Base-by-base conservation (phyloP, 495 filamentous ascomycete genomes). In the Polyplosphaeria fusca region DNA sequence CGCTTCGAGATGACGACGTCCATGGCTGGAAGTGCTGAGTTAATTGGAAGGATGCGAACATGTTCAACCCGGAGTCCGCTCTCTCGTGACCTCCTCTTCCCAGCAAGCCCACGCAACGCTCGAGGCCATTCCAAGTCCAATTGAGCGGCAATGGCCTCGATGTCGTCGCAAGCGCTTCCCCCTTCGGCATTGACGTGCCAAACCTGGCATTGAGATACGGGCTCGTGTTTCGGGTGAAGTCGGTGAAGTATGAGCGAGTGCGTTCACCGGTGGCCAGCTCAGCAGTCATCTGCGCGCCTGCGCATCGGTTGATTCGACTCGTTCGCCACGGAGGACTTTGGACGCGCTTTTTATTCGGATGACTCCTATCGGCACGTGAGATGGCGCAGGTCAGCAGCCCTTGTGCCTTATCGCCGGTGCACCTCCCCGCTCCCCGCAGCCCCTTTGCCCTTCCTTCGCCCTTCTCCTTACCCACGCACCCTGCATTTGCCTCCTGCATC, bases 231-330 rank as follows among this genome's bases (percentile, higher is more conserved):
- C 23, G 43, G 5, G 18, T 11, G 12, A 42, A 19, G 5, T 42
- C 39, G 43, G 43, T 46, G 43, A 46, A 27, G 7, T 43, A n/a
- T n/a, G n/a, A n/a, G n/a, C n/a, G 30, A 14, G 7, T 35, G 14
- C 30, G 30, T 38, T 58, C 55, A 58, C 55, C 55, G 55, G 55
- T 58, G 24, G 3, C 9, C 7, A 43, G 11, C 25, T 11, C 13
- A 19, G 20, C 24, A 35, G 48, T 41, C 56, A 60, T 42, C 48
- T 60, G 42, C 43, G 56, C 49, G 25, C n/a, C 20, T 47, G 56
- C 56, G 56, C 49, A 38, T n/a, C n/a, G n/a, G n/a, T n/a, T n/a
- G n/a, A 13, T 47, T 18, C 18, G 26, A 30, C 5, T 13, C 4
- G 9, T 25, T 47, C n/a, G 47, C 40, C 55, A 52, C 48, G 47